Evolutionary conservation across 169 alveolate species (phyloP).

Genomic region (Plasmodium vinckei): DNA sequence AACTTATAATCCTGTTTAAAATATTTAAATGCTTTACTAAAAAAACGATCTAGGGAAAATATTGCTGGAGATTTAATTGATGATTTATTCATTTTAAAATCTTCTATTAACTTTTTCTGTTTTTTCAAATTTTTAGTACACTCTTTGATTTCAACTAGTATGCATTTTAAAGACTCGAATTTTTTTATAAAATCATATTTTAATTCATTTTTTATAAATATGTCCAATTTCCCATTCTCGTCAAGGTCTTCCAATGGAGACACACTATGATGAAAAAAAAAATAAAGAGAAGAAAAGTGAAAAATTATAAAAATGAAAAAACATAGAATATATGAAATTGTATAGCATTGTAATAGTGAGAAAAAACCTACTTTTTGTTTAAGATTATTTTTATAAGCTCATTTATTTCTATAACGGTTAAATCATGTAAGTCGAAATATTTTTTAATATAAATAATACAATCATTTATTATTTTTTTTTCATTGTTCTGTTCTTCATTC

Average conservation of each 20-base stretch:
- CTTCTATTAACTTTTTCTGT: constrained; percentile 6
- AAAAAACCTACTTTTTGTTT: constrained; percentile 25
- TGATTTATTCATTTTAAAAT: not conserved
- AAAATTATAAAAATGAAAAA: not conserved
- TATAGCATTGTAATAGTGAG: not conserved
- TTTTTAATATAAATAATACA: constrained; percentile 49
- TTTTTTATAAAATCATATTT: constrained; percentile 37
- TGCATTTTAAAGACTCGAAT: constrained; percentile 25
- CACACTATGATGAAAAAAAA: constrained; percentile 15
- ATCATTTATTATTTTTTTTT: constrained; percentile 28
- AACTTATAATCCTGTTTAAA: constrained; percentile 43
- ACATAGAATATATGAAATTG: no score
- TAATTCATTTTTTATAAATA: constrained; percentile 42
- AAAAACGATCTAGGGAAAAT: constrained; percentile 16
- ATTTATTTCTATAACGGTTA: constrained; percentile 29
- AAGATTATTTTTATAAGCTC: constrained; percentile 43
- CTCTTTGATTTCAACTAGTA: constrained; percentile 27
- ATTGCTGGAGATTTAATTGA: not conserved
- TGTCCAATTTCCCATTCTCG: constrained; percentile 20
- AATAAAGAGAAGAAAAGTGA: not conserved
- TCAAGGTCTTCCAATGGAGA: constrained; percentile 14
- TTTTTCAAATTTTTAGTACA: constrained; percentile 27
- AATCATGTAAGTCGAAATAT: constrained; percentile 55
- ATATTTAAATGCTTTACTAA: constrained; percentile 40
- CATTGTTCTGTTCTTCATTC: constrained; percentile 29